A percentile compares a stretch with the other conserved stretches of the same genome.
Conservation (phyloP, 73 alveolate species). For the Durusdinium trenchii region DNA sequence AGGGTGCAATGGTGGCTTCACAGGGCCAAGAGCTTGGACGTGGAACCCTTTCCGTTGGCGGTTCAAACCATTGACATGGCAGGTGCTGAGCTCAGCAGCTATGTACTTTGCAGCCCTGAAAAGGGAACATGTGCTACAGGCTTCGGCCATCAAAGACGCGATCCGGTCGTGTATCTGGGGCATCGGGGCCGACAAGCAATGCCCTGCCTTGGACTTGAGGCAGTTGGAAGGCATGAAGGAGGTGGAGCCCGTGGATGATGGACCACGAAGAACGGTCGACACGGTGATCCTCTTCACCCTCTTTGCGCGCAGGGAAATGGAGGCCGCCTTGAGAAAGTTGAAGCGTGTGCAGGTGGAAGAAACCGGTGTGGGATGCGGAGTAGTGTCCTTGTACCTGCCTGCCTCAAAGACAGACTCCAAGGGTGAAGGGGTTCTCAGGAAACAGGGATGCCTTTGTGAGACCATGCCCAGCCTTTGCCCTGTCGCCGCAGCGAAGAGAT, state of each 20-base stretch:
- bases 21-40: neutral
- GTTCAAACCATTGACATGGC: neutral
- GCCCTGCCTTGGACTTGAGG: conserved; percentile 10
- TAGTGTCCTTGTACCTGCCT: neutral
- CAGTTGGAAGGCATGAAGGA: neutral
- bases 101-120: neutral
- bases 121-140: neutral
- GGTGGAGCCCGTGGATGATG: neutral
- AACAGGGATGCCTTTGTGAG: neutral
- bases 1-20: conserved; percentile 9
- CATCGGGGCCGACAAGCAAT: conserved; percentile 6
- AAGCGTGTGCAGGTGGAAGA: neutral
- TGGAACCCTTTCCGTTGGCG: neutral
- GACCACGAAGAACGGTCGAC: neutral
- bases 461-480: neutral
- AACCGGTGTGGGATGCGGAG: conserved; percentile 19
- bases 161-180: neutral
- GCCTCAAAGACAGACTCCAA: conserved; percentile 51
- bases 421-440: conserved; percentile 20
- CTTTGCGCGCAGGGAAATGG: conserved; percentile 59
- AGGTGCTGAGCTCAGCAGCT: neutral
- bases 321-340: neutral
- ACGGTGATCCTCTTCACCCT: neutral
- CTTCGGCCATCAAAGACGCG: neutral
- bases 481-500: neutral